Evolutionary conservation across 495 filamentous ascomycete species (phyloP), one percentile per base, ranked within the genome.

Genomic region (Penicillium odoratum): DNA sequence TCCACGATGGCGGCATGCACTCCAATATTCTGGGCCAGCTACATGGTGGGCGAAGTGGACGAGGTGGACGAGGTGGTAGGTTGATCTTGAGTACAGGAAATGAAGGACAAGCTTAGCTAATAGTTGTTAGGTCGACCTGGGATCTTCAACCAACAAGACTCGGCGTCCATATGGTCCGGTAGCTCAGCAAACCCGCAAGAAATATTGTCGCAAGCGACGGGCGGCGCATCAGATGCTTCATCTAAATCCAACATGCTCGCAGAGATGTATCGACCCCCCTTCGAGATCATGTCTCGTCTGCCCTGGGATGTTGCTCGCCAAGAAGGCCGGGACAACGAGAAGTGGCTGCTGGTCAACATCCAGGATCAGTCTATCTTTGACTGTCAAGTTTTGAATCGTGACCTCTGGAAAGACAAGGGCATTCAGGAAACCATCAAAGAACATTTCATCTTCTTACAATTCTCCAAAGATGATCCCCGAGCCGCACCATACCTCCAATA

Each of bases 381-480:
- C 69, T 98, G 94, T 67, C 95, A 98, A 67, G 76, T 88, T 3
- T 78, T 98, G 13, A 98, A 98, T 67, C 83, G 94, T 25, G 94
- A 98, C 67, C 83, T 97, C 47, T 98, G 94, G 94, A 98, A 97
- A 71, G 85, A 93, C 58, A 63, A 81, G 51, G 79, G 84, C 8
- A 85, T 98, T 52, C 82, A 81, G 64, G 85, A 89, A 13, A 88
- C 96, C 1, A 79, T 98, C 40, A 84, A 82, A 69, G 92, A 97
- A 67, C 91, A 96, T 69, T 98, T 98, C 66, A 81, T 98, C 53
- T 98, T 98, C 71, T 78, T 98, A 65, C 94, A 98, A 68, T 96
- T 89, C 74, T 81, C 85, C 47, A 94, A 96, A 72, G 83, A 88
- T 53, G 92, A 96, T 62, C 78, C 81, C 2, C 77, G 83, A 15